Evolutionary conservation across 2,329 filamentous ascomycete species (phyloP), one percentile per base, ranked within the genome.

Genomic region (Ramularia endophylla): DNA sequence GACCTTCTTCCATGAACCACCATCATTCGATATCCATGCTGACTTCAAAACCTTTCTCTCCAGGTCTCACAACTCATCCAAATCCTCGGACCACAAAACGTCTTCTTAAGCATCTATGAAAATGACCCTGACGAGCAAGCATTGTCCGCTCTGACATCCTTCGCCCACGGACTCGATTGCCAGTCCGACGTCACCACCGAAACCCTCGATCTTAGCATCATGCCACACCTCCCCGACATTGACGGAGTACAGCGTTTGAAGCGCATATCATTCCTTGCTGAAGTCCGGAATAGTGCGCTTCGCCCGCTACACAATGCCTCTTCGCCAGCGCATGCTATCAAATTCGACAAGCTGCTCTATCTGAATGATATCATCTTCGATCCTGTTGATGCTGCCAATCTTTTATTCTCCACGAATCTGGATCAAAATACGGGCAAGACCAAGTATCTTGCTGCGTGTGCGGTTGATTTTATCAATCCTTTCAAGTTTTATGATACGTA

Each of bases 401-500:
- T 81, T 5, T 66, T 88, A 7, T 85, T 87, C 53, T 76, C 75
- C 2, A 80, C 77, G 4, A 77, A 80, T 49, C 60, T 67, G 15
- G 67, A 74, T 40, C 59, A 66, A 6, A 63, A 71, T 20, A 49
- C 43, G 3, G 81, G 80, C 8, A 60, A 58, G 9, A 61, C 67
- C 12, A 53, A 63, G 38, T 87, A 86, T 52, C 75, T 80, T 3
- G 79, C 83, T 0, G 81, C 80, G 3, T 88, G 84, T 55, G 81
- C 81, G 0, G 65, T 85, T 27, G 84, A 88, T 63, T 87, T 81
- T 54, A 75, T 79, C 47, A 74, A 76, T 40, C 78, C 82, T 0
- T 77, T 83, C 48, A 70, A 76, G 29, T 85, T 80, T 58, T 87
- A 88, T 61, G 85, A 88, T 59, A 78, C 81, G n/a, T n/a, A n/a